Percentiles rank a stretch among this genome's conserved stretches.
phyloP scores from a whole-genome alignment of 768 basidiomycete species.

The Ephemerocybe angulata region DNA sequence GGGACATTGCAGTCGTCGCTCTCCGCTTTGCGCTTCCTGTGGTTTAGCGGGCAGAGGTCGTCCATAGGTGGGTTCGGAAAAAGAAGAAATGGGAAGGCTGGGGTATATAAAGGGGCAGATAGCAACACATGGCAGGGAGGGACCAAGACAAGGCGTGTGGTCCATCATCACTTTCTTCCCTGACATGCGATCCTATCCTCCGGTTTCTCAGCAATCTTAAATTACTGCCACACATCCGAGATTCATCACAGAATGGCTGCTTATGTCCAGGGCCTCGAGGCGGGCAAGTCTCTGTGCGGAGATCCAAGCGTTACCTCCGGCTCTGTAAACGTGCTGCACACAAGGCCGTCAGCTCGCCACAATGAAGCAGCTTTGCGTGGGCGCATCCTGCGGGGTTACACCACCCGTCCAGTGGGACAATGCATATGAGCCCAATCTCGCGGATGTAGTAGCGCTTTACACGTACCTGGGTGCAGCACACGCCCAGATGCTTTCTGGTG shows the following conservation, averaged over 20 bases:
- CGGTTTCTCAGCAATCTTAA: neutral
- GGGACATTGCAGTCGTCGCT: conserved; percentile 40
- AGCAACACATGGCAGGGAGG: conserved; percentile 42
- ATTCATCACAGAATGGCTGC: conserved; percentile 6
- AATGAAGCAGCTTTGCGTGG: neutral
- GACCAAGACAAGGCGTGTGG: conserved; percentile 31
- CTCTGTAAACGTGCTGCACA: neutral
- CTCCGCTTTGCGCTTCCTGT: conserved; percentile 69
- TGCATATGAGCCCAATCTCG: neutral
- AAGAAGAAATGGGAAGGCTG: conserved; percentile 21
- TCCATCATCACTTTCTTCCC: conserved; percentile 3
- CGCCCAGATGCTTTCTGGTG: neutral
- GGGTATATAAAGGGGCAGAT: conserved; percentile 30
- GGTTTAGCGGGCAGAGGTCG: conserved; percentile 51
- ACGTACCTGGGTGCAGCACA: neutral
- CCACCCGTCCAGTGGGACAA: neutral
- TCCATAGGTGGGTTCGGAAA: conserved; percentile 46
- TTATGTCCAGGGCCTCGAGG: neutral
- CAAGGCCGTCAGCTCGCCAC: neutral
- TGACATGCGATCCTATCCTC: neutral
- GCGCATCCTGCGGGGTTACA: neutral
- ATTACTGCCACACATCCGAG: conserved; percentile 6
- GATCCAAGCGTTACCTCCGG: conserved; percentile 1
- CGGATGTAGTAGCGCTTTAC: neutral
- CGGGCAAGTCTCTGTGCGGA: neutral